These are phyloP conservation scores for Croton setiger DNA, from an alignment of 441 rosid species.

Conservation along the genomic window DNA sequence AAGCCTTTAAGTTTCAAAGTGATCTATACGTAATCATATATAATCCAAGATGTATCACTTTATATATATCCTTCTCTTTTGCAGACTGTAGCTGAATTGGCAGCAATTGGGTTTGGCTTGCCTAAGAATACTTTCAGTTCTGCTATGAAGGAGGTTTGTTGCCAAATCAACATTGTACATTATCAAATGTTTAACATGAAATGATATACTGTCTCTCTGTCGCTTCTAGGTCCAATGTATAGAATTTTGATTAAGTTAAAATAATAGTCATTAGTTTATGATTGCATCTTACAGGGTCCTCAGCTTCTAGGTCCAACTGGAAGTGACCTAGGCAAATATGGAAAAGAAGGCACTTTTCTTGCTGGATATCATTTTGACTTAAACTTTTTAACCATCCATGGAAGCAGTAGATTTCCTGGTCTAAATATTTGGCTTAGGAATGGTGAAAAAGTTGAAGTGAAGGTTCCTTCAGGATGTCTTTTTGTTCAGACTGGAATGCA, in stretches of 20 bases:
- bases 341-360: constrained; percentile 74
- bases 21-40: too few relatives aligned
- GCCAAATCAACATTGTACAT: too few relatives aligned
- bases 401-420: constrained; percentile 91
- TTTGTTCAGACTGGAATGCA: constrained; percentile 87
- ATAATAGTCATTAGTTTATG: too few relatives aligned
- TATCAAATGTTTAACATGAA: too few relatives aligned
- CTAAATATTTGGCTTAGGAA: constrained; percentile 86
- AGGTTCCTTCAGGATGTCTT: constrained; percentile 89
- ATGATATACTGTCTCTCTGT: too few relatives aligned
- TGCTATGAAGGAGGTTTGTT: constrained; percentile 72
- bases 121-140: constrained; percentile 86
- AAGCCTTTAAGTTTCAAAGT: too few relatives aligned
- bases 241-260: too few relatives aligned
- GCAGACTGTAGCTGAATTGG: constrained; percentile 96
- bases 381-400: constrained; percentile 76
- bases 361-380: constrained; percentile 95
- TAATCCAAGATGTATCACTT: too few relatives aligned
- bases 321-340: constrained; percentile 63
- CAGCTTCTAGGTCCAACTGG: constrained; percentile 98
- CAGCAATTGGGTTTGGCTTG: constrained; percentile 92
- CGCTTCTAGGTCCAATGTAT: too few relatives aligned
- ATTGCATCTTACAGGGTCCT: too few relatives aligned
- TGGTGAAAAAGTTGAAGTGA: constrained; percentile 82
- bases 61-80: too few relatives aligned